A percentile compares a stretch with the other conserved stretches of the same genome.
These are phyloP conservation scores for Prunus campanulata DNA, from an alignment of 306 rosid species.

Conservation along the genomic window DNA sequence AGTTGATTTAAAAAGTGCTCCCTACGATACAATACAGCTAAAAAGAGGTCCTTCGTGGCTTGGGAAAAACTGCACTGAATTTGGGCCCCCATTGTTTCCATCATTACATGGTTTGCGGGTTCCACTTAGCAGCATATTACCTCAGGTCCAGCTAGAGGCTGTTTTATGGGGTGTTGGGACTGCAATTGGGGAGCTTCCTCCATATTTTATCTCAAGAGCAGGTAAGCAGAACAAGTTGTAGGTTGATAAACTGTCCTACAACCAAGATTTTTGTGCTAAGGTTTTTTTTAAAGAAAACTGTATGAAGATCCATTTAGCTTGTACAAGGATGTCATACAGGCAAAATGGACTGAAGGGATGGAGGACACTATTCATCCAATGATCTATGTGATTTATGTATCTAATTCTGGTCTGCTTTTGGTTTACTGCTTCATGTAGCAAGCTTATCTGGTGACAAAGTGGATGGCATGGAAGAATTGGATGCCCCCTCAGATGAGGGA, in stretches of 20 bases:
- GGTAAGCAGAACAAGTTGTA: slow-evolving; percentile 44
- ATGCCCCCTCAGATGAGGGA: slow-evolving; percentile 48
- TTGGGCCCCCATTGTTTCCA: slow-evolving; percentile 76
- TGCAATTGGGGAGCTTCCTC: slow-evolving; percentile 99
- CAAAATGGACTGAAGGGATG: not conserved
- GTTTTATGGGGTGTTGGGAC: slow-evolving; percentile 96
- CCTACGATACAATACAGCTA: slow-evolving; percentile 88
- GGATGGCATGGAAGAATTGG: slow-evolving; percentile 72
- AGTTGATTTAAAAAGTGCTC: slow-evolving; percentile 89
- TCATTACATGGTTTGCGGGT: slow-evolving; percentile 60
- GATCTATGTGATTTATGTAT: not conserved
- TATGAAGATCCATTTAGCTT: not conserved
- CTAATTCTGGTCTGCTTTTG: not conserved
- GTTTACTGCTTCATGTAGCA: slow-evolving; percentile 45
- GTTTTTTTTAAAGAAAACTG: no score
- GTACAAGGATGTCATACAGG: not conserved
- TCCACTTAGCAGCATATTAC: slow-evolving; percentile 82
- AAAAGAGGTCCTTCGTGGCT: slow-evolving; percentile 93
- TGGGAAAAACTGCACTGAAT: slow-evolving; percentile 78
- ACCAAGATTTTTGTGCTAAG: not conserved
- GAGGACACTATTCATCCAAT: not conserved
- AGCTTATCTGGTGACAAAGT: slow-evolving; percentile 60
- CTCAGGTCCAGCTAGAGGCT: slow-evolving; percentile 92
- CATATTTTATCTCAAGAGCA: slow-evolving; percentile 97
- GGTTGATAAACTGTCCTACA: not conserved